phyloP scores from a whole-genome alignment of 176 grass and related monocot genomes.

The Zoysia pacifica region DNA sequence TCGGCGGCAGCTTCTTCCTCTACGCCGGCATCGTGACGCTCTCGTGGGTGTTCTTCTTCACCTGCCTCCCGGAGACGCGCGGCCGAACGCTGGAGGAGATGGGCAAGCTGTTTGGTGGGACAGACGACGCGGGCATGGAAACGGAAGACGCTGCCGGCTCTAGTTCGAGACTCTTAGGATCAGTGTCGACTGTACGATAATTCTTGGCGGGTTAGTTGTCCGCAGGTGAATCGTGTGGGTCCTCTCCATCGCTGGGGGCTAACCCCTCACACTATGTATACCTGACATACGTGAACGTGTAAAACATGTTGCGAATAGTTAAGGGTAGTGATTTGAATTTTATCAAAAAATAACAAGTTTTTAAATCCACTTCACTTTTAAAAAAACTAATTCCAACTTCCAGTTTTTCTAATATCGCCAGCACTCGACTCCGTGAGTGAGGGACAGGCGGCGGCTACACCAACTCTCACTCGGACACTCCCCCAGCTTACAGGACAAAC shows the following conservation, averaged over 20 bases:
- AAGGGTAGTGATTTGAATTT: too few relatives aligned
- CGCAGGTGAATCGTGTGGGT: constrained; percentile 51
- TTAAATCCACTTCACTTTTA: too few relatives aligned
- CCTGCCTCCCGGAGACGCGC: constrained; percentile 54
- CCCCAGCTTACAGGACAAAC: not conserved
- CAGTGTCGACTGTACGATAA: not conserved
- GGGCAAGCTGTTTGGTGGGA: constrained; percentile 52
- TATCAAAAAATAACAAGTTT: too few relatives aligned
- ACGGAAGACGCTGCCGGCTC: not conserved
- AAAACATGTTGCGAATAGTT: too few relatives aligned
- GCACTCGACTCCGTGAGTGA: constrained; percentile 14
- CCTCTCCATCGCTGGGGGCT: not conserved
- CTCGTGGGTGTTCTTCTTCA: constrained; percentile 62
- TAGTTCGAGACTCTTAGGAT: not conserved
- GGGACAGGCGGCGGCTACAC: not conserved
- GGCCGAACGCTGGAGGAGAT: constrained; percentile 62
- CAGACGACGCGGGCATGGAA: not conserved
- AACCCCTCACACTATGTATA: too few relatives aligned
- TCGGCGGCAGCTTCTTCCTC: constrained; percentile 73
- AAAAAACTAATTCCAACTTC: not conserved
- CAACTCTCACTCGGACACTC: not conserved
- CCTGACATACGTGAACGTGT: too few relatives aligned
- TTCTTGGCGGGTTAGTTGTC: constrained; percentile 42
- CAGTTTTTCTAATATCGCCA: constrained; percentile 20
- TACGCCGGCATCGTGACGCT: constrained; percentile 49